phyloP scores from a whole-genome alignment of 495 filamentous ascomycete genomes.

The Neurospora sp. region DNA sequence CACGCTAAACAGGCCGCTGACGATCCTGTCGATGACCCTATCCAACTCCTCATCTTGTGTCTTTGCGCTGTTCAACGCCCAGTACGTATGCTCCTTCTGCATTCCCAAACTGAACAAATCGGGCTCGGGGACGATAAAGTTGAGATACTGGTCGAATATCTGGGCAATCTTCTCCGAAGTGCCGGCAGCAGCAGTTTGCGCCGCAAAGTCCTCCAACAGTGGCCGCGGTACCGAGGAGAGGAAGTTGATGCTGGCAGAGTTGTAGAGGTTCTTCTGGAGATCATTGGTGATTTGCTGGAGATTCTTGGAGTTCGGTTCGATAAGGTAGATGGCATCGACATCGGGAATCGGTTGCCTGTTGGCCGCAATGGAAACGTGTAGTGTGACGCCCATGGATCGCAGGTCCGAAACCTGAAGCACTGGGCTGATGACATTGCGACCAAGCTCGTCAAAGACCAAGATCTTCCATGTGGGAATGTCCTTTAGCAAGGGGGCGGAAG shows the following conservation, averaged over 20 bases:
- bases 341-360: slow-evolving; percentile 86
- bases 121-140: slow-evolving; percentile 93
- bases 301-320: slow-evolving; percentile 78
- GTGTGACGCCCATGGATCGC: slow-evolving; percentile 86
- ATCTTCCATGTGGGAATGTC: slow-evolving; percentile 63
- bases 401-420: slow-evolving; percentile 90
- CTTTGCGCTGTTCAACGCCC: slow-evolving; percentile 85
- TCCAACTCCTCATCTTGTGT: slow-evolving; percentile 87
- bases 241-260: slow-evolving; percentile 94
- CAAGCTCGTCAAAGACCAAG: slow-evolving; percentile 38
- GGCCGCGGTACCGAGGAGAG: slow-evolving; percentile 87
- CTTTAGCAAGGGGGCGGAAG: slow-evolving; percentile 71
- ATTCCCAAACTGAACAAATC: slow-evolving; percentile 91
- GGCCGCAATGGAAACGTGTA: slow-evolving; percentile 79
- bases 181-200: slow-evolving; percentile 69
- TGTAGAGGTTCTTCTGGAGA: slow-evolving; percentile 77
- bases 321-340: slow-evolving; percentile 89
- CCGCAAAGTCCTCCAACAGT: slow-evolving; percentile 90
- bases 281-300: slow-evolving; percentile 77
- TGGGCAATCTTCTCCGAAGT: slow-evolving; percentile 84
- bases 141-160: slow-evolving; percentile 94
- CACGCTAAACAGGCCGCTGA: slow-evolving; percentile 91
- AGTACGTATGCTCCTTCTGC: slow-evolving; percentile 75
- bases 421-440: slow-evolving; percentile 73
- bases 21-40: slow-evolving; percentile 74